These are phyloP conservation scores for Bryopsis sp. DNA, from an alignment of 139 green algal species.

Conservation along the genomic window DNA sequence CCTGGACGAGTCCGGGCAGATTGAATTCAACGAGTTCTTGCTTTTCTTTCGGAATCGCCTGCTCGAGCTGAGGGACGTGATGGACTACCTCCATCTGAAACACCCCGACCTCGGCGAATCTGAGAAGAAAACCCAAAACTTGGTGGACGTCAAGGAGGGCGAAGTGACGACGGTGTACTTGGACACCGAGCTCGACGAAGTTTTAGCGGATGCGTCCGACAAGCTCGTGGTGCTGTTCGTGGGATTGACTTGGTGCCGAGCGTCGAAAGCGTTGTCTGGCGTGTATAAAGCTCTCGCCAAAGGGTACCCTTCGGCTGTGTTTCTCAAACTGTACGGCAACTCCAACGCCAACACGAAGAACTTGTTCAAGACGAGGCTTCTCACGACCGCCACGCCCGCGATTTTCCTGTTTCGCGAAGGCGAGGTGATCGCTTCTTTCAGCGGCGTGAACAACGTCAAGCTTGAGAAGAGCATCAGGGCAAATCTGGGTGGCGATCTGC, in stretches of 20 bases:
- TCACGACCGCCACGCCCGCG: constrained; percentile 4
- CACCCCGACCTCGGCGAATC: not conserved
- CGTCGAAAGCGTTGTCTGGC: not conserved
- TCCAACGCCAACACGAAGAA: constrained; percentile 15
- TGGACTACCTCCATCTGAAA: not conserved
- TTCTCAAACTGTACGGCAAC: constrained; percentile 17
- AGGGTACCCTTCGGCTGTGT: not conserved
- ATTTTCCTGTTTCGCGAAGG: constrained; percentile 15
- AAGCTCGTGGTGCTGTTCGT: constrained; percentile 10
- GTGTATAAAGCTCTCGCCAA: constrained; percentile 6
- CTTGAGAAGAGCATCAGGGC: not conserved
- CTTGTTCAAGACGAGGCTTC: constrained; percentile 2
- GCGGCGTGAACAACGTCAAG: constrained; percentile 1
- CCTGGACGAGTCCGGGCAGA: constrained; percentile 27
- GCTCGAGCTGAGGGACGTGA: constrained; percentile 31
- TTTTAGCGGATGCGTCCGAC: not conserved
- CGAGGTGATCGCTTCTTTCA: constrained; percentile 13
- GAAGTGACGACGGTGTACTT: constrained; percentile 8
- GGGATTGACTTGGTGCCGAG: constrained; percentile 15
- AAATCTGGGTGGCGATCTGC: no score
- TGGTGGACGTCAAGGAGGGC: not conserved
- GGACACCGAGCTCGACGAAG: constrained; percentile 13
- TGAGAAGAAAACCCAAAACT: not conserved
- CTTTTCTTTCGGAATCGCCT: constrained; percentile 41
- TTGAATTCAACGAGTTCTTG: constrained; percentile 60